phyloP scores from a whole-genome alignment of 352 stramenopile species.

The Globisporangium apiculatum region DNA sequence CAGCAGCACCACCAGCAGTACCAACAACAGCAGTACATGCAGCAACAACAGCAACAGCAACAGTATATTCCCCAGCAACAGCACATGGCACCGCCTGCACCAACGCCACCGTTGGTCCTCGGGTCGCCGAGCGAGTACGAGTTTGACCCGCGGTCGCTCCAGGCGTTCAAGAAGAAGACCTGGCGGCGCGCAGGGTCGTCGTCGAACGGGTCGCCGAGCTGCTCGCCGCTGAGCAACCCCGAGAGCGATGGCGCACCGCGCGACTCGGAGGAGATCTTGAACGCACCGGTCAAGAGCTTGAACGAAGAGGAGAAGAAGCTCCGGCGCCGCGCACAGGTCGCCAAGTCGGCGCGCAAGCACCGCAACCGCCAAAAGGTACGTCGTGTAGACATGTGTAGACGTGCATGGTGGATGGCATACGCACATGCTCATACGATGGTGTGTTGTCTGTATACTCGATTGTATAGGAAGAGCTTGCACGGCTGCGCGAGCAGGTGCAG shows the following conservation, averaged over 20 bases:
- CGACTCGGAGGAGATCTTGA: constrained; percentile 76
- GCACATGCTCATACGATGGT: not conserved
- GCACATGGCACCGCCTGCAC: constrained; percentile 14
- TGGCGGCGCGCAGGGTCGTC: constrained; percentile 10
- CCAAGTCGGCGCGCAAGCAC: constrained; percentile 78
- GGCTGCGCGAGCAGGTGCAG: constrained; percentile 64
- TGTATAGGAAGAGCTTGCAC: constrained; percentile 50
- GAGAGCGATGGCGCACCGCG: constrained; percentile 24
- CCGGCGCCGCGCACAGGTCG: constrained; percentile 66
- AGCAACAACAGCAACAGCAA: constrained; percentile 19
- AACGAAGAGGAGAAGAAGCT: constrained; percentile 83
- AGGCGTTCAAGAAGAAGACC: constrained; percentile 13
- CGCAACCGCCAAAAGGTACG: constrained; percentile 66
- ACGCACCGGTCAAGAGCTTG: constrained; percentile 71
- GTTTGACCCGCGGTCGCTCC: constrained; percentile 15
- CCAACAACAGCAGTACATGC: constrained; percentile 19
- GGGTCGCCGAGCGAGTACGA: constrained; percentile 9
- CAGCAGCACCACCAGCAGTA: constrained; percentile 16
- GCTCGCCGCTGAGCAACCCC: constrained; percentile 37
- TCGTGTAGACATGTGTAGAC: not conserved
- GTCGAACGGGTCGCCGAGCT: constrained; percentile 24
- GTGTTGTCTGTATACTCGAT: too few species aligned
- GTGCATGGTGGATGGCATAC: not conserved
- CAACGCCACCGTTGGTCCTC: constrained; percentile 1
- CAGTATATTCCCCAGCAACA: constrained; percentile 9